Base-by-base conservation (phyloP, 345 rosid species). In the Rhodomyrtus tomentosa region DNA sequence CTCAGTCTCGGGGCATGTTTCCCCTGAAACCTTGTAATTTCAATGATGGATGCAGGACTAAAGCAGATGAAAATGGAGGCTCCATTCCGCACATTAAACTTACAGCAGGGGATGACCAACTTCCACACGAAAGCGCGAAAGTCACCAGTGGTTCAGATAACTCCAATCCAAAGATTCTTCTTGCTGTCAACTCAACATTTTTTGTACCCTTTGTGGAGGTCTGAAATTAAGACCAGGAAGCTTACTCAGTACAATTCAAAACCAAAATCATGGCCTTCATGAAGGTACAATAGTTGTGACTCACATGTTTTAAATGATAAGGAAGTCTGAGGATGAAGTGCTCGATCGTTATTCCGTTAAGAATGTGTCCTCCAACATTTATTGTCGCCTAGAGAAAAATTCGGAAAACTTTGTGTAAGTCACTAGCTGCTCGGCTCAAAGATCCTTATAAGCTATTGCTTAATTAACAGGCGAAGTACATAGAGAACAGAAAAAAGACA, bases 41-140 rank as follows among this genome's bases (percentile, higher is more conserved):
- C 20, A 6, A 68, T 16, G 24, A 32, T 8, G 40, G 50, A 54
- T 79, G 73, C 42, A 49, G 83, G 29, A 36, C 38, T 50, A 25
- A 82, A 81, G 29, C 79, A 32, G 84, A 83, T n/a, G 38, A 68
- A 72, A 82, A 59, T 42, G 74, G 56, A 36, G 68, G 18, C 36
- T 59, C 55, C 84, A 74, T 24, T 25, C 55, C 51, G 48, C 25
- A 55, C 79, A 68, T 27, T 40, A 72, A 62, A 91, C 98, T 92
- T 94, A 96, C 98, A 82, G 98, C 93, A 74, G 99, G 99, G 68
- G 98, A 96, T 88, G 98, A 96, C 98, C 98, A 92, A 90, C 98
- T 96, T 89, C 98, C 98, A 83, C 98, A 96, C 50, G 95, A 91
- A 62, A 94, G 99, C 76, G 94, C 95, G 85, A 96, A 95, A 79